phyloP scores from a whole-genome alignment of 1,284 basidiomycete genomes.

The Quambalaria eucalypti region DNA sequence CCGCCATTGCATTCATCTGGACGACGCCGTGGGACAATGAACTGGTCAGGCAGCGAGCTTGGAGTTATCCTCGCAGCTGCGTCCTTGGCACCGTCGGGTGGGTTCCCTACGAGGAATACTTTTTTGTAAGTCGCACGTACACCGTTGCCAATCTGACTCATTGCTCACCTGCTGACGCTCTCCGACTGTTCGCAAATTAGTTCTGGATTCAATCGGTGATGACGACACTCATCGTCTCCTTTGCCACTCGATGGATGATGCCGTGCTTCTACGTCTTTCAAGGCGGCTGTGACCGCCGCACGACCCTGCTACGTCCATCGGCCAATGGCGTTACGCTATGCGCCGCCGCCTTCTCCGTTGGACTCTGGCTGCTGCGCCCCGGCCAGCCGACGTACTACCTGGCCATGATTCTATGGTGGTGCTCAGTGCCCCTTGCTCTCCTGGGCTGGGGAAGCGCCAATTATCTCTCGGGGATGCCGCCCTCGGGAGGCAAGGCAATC shows the following conservation, averaged over 20 bases:
- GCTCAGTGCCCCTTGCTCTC: conserved; percentile 24
- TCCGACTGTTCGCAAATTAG: neutral
- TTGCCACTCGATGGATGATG: conserved; percentile 30
- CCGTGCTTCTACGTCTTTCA: conserved; percentile 15
- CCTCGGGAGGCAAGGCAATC: conserved; percentile 1
- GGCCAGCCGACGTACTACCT: conserved; percentile 27
- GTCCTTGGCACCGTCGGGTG: conserved; percentile 33
- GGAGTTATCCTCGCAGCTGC: conserved; percentile 33
- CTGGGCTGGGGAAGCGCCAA: conserved; percentile 27
- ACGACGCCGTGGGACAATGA: conserved; percentile 40
- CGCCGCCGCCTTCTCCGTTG: conserved; percentile 3
- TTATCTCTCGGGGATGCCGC: conserved; percentile 17
- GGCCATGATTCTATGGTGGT: conserved; percentile 40
- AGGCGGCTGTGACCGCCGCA: neutral
- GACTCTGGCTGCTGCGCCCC: conserved; percentile 1
- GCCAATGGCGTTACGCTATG: neutral
- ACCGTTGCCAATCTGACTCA: neutral
- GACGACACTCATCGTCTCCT: conserved; percentile 28
- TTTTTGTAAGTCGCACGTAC: conserved; percentile 17
- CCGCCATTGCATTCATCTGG: conserved; percentile 37
- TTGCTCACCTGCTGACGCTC: neutral
- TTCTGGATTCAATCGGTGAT: conserved; percentile 39
- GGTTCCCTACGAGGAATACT: conserved; percentile 39
- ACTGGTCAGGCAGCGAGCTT: conserved; percentile 31
- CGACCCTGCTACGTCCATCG: neutral